Evolutionary conservation across 129 eudicot genomes (phyloP), one percentile per base, ranked within the genome.

Genomic region (Oenanthe sinensis): DNA sequence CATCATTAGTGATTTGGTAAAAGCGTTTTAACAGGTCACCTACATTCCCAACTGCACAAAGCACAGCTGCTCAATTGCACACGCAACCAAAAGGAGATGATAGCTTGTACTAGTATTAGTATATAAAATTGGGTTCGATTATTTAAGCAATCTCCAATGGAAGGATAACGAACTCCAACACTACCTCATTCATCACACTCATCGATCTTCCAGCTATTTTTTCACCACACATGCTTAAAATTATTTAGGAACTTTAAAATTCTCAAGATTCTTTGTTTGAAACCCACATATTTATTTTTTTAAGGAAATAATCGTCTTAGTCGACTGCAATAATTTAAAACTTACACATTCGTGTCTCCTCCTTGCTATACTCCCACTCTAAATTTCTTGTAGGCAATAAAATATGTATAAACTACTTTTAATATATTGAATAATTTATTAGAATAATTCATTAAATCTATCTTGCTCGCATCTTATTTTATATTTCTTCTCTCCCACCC

Each of bases 21-120:
- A 52, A 26, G 15, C 68, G 68, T 20, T 37, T 52, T 37, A 69
- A 19, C 26, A 52, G 63, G 81, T 82, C 75, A 8, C 74, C 77
- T 78, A 54, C 71, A 76, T 36, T 14, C 75, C 81, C 75, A 81
- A 82, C 84, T 82, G 84, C 84, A 82, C 84, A 65, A 40, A 82
- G 77, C 84, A 81, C 84, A 68, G 30, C 69, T 72, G 76, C 37
- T 43, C 26, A 13, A 4, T n/a, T 0, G 50, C 54, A 74, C 77
- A 74, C 60, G 58, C 54, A 72, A 72, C 52, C 22, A 72, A 69
- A 82, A 72, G 9, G 54, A 17, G 79, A 74, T 50, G 79, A 50
- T 55, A 20, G 33, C 50, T 76, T 39, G 26, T 36, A 67, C 72
- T 5, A 0, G 0, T 28, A 65, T 12, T 26, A 4, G n/a, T 58